These are phyloP conservation scores for Biscogniauxia sp. DNA, from an alignment of 2,329 filamentous ascomycete genomes.

Conservation along the genomic window DNA sequence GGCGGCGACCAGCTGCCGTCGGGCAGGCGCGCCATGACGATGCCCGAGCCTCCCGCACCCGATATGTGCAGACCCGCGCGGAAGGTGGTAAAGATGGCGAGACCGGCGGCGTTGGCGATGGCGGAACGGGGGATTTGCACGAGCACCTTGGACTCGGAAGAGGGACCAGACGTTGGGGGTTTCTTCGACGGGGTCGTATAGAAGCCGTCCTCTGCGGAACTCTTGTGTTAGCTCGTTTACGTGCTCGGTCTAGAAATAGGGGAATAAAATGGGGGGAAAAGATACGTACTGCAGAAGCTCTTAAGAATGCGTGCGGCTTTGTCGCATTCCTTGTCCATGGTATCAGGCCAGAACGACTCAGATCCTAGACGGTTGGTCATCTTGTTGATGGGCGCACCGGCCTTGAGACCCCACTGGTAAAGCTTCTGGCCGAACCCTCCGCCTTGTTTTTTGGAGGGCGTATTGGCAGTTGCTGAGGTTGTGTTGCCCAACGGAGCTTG, in stretches of 20 bases:
- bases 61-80: slow-evolving; percentile 64
- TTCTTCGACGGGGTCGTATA: slow-evolving; percentile 37
- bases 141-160: slow-evolving; percentile 45
- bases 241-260: background rate
- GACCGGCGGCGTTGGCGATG: slow-evolving; percentile 62
- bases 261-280: background rate
- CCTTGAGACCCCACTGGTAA: slow-evolving; percentile 33
- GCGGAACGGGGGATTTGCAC: slow-evolving; percentile 57
- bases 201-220: slow-evolving; percentile 49
- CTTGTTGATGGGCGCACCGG: slow-evolving; percentile 73
- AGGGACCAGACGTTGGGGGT: slow-evolving; percentile 27
- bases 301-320: slow-evolving; percentile 82
- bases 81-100: slow-evolving; percentile 72
- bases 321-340: slow-evolving; percentile 84
- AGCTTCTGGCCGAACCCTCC: slow-evolving; percentile 16
- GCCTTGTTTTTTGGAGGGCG: background rate
- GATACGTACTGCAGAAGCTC: slow-evolving; percentile 74
- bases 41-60: slow-evolving; percentile 64
- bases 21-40: slow-evolving; percentile 59
- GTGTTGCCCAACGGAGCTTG: background rate
- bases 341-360: slow-evolving; percentile 83
- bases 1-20: slow-evolving; percentile 77
- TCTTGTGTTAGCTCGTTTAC: slow-evolving; percentile 3
- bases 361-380: slow-evolving; percentile 78
- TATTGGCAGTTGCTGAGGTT: slow-evolving; percentile 3